Evolutionary conservation across 2,329 filamentous ascomycete species (phyloP), one percentile per base, ranked within the genome.

Genomic region (Ampelomyces quisqualis): DNA sequence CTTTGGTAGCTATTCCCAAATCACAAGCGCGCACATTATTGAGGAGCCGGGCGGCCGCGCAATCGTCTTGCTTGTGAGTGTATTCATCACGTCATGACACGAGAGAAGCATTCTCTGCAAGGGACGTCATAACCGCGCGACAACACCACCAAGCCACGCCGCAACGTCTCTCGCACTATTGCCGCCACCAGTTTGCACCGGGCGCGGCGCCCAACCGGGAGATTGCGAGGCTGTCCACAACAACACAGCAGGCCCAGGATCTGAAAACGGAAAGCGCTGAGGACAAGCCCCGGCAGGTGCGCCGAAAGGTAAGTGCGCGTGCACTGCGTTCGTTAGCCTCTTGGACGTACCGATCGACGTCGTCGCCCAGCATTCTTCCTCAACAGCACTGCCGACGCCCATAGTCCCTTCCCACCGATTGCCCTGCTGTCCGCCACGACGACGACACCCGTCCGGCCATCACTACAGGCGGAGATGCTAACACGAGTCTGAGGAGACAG

Each of bases 361-460:
- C 30, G 42, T 51, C 46, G 39, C 49, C 53, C 52, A 57, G 47
- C 45, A 46, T 51, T 48, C 45, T 38, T 51, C 42, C 56, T 52
- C 56, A 58, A 55, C 51, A 57, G 43, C 50, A 32, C 14, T 31
- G 15, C 29, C 11, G 17, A 34, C 34, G 23, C 33, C n/a, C n/a
- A n/a, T n/a, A n/a, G n/a, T 33, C 40, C 43, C 33, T 31, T 37
- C 43, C 34, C 40, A 24, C 46, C 46, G 37, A 45, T 39, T 43
- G 43, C 43, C 34, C 26, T 37, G 15, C 30, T 40, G 42, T 45
- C 42, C 30, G 17, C 38, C 36, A 40, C 40, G 36, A 47, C 41
- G 38, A 46, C 44, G 33, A 48, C 42, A 37, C 40, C 31, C 37
- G 49, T 40, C 35, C 18, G 49, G 45, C 53, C 33, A 40, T 23